Percentiles rank a stretch among this genome's conserved stretches.
phyloP scores from a whole-genome alignment of 345 rosid genomes.

The Lenwebbia sp. region DNA sequence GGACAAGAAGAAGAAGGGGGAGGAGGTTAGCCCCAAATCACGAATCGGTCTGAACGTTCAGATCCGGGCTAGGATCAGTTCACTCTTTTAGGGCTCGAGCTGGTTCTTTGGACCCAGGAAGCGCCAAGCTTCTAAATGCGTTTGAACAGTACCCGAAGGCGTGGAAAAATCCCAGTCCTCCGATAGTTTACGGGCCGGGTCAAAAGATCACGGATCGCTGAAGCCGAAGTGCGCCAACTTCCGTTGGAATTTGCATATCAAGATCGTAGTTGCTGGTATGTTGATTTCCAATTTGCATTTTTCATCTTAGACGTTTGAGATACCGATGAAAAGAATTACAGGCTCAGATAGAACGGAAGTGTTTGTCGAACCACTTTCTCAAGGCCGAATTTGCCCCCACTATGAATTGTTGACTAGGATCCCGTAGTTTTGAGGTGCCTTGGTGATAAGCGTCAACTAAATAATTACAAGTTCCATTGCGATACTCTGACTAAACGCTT shows the following conservation, averaged over 20 bases:
- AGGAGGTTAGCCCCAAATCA: too few species aligned
- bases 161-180: too few species aligned
- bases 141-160: too few species aligned
- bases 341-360: neutral
- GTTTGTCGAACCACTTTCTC: neutral
- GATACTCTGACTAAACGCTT: neutral
- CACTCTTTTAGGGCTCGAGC: too few species aligned
- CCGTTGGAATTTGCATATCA: neutral
- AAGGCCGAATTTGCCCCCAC: neutral
- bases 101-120: too few species aligned
- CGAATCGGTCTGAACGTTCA: too few species aligned
- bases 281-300: neutral
- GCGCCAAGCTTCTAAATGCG: too few species aligned
- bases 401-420: neutral
- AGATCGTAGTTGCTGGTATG: neutral
- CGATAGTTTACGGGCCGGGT: too few species aligned
- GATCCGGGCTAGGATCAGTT: too few species aligned
- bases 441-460: neutral
- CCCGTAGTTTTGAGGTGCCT: neutral
- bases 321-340: neutral
- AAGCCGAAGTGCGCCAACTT: neutral
- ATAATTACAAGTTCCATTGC: neutral
- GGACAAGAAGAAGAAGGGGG: too few species aligned
- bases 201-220: neutral
- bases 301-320: neutral